Conservation (phyloP, 2,329 filamentous ascomycete genomes). For the Rhynchosporium graminicola region DNA sequence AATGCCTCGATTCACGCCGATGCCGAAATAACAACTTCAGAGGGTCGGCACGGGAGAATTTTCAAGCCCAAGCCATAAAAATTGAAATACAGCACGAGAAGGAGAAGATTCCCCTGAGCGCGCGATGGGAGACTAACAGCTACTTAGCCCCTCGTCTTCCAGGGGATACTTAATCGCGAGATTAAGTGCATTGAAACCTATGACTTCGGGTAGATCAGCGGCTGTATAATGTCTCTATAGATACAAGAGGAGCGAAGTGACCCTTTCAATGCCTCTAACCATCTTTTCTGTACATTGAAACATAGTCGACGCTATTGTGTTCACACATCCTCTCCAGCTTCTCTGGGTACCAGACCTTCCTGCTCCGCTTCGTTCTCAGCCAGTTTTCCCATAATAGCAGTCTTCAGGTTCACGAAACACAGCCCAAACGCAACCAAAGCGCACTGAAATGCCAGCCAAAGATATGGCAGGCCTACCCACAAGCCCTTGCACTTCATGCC, state of each 20-base stretch:
- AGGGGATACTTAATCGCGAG: neutral
- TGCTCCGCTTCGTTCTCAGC: neutral
- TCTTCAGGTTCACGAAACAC: slow-evolving; percentile 12
- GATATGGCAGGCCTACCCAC: slow-evolving; percentile 15
- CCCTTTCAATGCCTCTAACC: neutral
- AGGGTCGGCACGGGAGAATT: no score
- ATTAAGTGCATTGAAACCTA: neutral
- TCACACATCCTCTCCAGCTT: neutral
- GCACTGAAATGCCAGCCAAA: slow-evolving; percentile 11
- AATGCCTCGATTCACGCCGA: no score
- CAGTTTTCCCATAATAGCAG: neutral
- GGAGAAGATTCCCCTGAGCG: no score
- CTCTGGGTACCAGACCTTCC: slow-evolving; percentile 1
- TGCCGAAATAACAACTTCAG: no score
- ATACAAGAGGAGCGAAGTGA: neutral
- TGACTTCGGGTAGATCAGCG: no score
- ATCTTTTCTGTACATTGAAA: neutral
- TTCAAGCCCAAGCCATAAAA: no score
- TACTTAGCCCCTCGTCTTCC: no score
- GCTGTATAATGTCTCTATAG: no score
- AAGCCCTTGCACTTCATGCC: slow-evolving; percentile 13
- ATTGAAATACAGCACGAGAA: no score
- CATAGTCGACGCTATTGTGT: neutral
- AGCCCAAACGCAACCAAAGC: slow-evolving; percentile 7
- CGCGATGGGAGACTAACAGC: no score